Conservation (phyloP, 495 filamentous ascomycete genomes). For the Aspergillus taichungensis region DNA sequence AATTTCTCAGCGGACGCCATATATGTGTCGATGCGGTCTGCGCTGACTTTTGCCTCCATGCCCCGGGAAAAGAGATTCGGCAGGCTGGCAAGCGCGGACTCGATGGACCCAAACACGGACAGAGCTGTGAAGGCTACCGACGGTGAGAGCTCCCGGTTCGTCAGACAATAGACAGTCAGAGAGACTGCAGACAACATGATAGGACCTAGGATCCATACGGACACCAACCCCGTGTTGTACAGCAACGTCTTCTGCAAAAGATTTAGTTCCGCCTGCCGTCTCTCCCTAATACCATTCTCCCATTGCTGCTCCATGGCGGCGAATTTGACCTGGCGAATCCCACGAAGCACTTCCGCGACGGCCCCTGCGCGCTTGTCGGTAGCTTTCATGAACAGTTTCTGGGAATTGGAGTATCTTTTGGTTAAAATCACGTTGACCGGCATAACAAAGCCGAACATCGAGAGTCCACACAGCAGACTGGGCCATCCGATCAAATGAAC, state of each 20-base stretch:
- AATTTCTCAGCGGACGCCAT: conserved; percentile 58
- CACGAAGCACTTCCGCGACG: conserved; percentile 72
- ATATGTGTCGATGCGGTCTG: conserved; percentile 65
- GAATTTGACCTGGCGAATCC: conserved; percentile 85
- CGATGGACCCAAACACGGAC: conserved; percentile 62
- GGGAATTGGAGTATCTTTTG: conserved; percentile 55
- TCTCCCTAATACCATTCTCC: conserved; percentile 62
- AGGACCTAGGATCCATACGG: conserved; percentile 69
- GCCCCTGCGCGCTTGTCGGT: conserved; percentile 71
- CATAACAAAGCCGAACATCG: conserved; percentile 50
- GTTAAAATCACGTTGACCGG: conserved; percentile 64
- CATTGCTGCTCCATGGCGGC: conserved; percentile 73
- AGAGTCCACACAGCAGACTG: conserved; percentile 58
- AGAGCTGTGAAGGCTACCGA: conserved; percentile 78
- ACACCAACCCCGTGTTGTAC: conserved; percentile 42
- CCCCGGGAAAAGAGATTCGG: conserved; percentile 65
- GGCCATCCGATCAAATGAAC: conserved; percentile 64
- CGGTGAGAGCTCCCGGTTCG: conserved; percentile 54
- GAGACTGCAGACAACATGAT: conserved; percentile 65
- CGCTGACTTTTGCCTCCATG: conserved; percentile 63
- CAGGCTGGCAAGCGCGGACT: conserved; percentile 58
- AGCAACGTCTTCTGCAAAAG: conserved; percentile 59
- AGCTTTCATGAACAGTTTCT: conserved; percentile 69
- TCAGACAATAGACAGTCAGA: conserved; percentile 56
- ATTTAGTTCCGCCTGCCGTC: conserved; percentile 56